phyloP scores from a whole-genome alignment of 2,329 filamentous ascomycete genomes.

The Beauveria asiatica region DNA sequence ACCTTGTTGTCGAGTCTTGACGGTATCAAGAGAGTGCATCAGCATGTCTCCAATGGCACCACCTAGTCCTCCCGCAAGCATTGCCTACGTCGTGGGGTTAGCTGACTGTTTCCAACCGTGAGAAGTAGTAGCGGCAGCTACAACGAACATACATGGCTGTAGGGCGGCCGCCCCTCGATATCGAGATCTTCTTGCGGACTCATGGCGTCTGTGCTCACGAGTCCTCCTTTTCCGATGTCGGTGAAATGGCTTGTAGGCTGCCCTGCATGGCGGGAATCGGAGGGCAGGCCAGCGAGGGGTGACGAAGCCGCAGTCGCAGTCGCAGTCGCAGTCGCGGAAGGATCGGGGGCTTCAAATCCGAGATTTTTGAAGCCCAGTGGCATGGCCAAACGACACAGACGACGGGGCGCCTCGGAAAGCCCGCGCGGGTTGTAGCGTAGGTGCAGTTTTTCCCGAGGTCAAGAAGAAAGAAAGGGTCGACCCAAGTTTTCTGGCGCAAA shows the following conservation, averaged over 20 bases:
- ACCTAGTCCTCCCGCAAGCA: constrained; percentile 89
- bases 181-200: constrained; percentile 27
- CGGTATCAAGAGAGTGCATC: constrained; percentile 98
- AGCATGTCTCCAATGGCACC: constrained; percentile 92
- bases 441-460: not conserved
- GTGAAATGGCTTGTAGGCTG: constrained; percentile 19
- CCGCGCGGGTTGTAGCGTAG: not conserved
- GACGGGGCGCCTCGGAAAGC: not conserved
- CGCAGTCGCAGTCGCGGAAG: constrained; percentile 11
- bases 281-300: constrained; percentile 1
- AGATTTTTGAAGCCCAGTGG: constrained; percentile 11
- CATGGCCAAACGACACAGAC: constrained; percentile 1
- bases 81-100: constrained; percentile 50
- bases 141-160: constrained; percentile 30
- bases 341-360: constrained; percentile 10
- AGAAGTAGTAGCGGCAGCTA: not conserved
- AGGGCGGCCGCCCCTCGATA: constrained; percentile 35
- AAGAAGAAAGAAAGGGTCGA: not conserved
- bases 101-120: not conserved
- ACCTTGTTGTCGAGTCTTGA: constrained; percentile 96
- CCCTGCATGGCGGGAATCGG: constrained; percentile 25
- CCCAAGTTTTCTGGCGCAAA: constrained; percentile 1
- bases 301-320: not conserved
- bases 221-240: constrained; percentile 19
- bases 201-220: constrained; percentile 24